phyloP scores from a whole-genome alignment of 129 eudicot species.

The Tanacetum coccineum region DNA sequence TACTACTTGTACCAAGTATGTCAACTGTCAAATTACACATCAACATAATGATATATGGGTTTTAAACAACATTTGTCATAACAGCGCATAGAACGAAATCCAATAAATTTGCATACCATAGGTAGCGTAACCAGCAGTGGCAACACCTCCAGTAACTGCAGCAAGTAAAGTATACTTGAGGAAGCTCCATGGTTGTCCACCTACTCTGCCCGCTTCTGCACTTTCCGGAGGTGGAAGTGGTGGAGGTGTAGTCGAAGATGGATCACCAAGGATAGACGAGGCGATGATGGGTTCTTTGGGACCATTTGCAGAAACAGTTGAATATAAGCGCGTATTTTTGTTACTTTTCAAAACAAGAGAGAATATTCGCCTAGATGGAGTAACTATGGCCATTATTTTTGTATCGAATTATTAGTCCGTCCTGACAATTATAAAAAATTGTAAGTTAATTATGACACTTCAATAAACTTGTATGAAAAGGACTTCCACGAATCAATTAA shows the following conservation, averaged over 20 bases:
- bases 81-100: no score
- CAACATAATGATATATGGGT: no score
- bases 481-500: no score
- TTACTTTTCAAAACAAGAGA: slow-evolving; percentile 33
- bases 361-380: slow-evolving; percentile 28
- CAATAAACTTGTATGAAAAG: no score
- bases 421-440: slow-evolving; percentile 1
- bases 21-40: no score
- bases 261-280: slow-evolving; percentile 23
- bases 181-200: slow-evolving; percentile 45
- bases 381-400: slow-evolving; percentile 49
- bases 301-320: slow-evolving; percentile 37
- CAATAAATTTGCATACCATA: slow-evolving; percentile 40
- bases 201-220: slow-evolving; percentile 22
- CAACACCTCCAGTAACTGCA: slow-evolving; percentile 62
- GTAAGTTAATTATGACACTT: no score
- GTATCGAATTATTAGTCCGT: slow-evolving; percentile 4
- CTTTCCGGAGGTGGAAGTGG: slow-evolving; percentile 39
- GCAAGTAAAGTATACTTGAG: slow-evolving; percentile 53
- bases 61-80: no score
- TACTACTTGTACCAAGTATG: no score
- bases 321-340: slow-evolving; percentile 35
- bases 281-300: slow-evolving; percentile 48
- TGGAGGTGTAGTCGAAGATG: slow-evolving; percentile 11
- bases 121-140: slow-evolving; percentile 70